These are phyloP conservation scores for Candida alai DNA, from an alignment of 805 yeast species.

Conservation along the genomic window DNA sequence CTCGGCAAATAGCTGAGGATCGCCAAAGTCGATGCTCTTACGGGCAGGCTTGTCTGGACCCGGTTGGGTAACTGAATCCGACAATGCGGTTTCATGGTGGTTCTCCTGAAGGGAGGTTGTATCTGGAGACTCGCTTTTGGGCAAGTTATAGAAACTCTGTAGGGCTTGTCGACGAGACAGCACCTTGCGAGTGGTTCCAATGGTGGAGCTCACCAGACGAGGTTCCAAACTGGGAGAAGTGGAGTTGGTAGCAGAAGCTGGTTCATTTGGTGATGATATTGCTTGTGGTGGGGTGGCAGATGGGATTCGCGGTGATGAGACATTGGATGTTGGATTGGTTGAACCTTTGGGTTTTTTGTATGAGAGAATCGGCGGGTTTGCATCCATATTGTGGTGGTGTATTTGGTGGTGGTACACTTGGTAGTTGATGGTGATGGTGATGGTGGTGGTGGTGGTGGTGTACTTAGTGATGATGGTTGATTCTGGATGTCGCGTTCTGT, in stretches of 20 bases:
- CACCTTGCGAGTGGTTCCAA: conserved; percentile 22
- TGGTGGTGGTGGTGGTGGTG: conserved; percentile 2
- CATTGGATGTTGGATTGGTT: no score
- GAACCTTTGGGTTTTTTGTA: no score
- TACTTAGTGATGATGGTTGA: not conserved
- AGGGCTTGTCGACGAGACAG: conserved; percentile 39
- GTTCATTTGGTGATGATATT: conserved; percentile 1
- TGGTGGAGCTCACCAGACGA: not conserved
- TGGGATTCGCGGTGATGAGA: conserved; percentile 2
- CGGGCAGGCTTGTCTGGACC: not conserved
- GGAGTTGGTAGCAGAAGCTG: no score
- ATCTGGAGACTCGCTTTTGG: conserved; percentile 16
- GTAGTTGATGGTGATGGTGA: conserved; percentile 4
- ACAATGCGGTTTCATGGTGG: not conserved
- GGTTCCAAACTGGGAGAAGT: no score
- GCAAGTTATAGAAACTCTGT: conserved; percentile 38
- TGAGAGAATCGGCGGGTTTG: conserved; percentile 2
- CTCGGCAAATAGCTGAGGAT: conserved; percentile 16
- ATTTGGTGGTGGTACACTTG: conserved; percentile 4
- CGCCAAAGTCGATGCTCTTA: conserved; percentile 3
- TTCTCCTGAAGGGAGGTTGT: no score
- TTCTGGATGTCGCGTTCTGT: conserved; percentile 3
- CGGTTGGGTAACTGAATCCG: conserved; percentile 5
- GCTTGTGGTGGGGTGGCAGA: conserved; percentile 5
- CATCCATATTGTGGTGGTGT: conserved; percentile 8